Percentiles rank a stretch among this genome's conserved stretches.
These are phyloP conservation scores for Dispira parvispora DNA, from an alignment of 192 early-diverging fungal genomes.

Conservation along the genomic window DNA sequence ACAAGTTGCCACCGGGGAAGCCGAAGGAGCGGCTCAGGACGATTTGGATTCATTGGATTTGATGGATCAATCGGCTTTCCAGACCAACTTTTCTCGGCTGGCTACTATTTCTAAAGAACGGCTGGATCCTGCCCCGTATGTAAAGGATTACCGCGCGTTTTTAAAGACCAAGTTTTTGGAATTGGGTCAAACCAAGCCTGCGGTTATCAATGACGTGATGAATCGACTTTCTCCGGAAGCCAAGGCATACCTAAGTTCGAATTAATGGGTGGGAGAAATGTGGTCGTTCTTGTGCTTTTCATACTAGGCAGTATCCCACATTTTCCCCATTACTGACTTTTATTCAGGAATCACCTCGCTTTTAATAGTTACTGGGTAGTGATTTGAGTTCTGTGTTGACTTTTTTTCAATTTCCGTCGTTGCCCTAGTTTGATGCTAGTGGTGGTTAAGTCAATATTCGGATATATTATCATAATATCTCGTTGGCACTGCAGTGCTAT, in stretches of 20 bases:
- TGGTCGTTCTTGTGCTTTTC: no score
- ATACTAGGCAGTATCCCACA: no score
- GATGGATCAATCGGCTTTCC: conserved; percentile 13
- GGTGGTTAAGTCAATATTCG: no score
- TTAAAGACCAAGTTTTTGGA: conserved; percentile 15
- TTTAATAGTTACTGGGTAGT: no score
- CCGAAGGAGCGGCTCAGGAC: conserved; percentile 14
- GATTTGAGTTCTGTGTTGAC: no score
- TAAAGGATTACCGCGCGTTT: conserved; percentile 10
- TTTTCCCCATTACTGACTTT: no score
- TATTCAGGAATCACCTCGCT: no score
- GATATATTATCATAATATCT: no score
- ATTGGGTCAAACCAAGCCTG: conserved; percentile 14
- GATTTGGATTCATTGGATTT: conserved; percentile 14
- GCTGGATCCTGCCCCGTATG: conserved; percentile 3
- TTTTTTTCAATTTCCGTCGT: no score
- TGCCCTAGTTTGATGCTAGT: no score
- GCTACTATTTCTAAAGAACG: conserved; percentile 11
- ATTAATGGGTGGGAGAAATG: no score
- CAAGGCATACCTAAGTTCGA: conserved; percentile 10
- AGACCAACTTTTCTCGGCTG: conserved; percentile 13
- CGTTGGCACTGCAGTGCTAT: no score
- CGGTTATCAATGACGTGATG: conserved; percentile 29
- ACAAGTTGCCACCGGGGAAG: conserved; percentile 18
- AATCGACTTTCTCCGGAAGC: conserved; percentile 41